A percentile compares a stretch with the other conserved stretches of the same genome.
These are phyloP conservation scores for Ligustrum vulgare DNA, from an alignment of 257 asterid species.

Conservation along the genomic window DNA sequence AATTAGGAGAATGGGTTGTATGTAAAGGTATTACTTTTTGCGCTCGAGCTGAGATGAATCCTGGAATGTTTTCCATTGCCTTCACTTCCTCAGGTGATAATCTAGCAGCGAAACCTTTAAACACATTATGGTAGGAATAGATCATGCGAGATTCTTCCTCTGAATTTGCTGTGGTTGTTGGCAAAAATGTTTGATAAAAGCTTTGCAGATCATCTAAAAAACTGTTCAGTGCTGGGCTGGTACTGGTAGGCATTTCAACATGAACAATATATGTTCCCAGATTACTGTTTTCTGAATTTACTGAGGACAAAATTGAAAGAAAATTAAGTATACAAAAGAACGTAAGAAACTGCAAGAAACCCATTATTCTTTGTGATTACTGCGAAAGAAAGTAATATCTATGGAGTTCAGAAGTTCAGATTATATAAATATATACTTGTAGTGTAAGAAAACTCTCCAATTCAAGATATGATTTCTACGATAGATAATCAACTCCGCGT, in stretches of 20 bases:
- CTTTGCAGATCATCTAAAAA: constrained; percentile 22
- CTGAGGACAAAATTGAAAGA: background rate
- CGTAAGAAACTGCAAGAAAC: constrained; percentile 1
- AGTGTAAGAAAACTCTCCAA: no score
- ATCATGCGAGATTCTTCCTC: constrained; percentile 26
- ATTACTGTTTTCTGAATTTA: constrained; percentile 2
- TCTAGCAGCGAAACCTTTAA: constrained; percentile 37
- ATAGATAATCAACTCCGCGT: no score
- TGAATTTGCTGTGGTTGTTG: background rate
- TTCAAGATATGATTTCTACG: no score
- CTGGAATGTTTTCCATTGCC: constrained; percentile 29
- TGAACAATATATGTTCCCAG: constrained; percentile 34
- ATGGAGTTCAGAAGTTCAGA: no score
- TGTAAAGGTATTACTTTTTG: constrained; percentile 26
- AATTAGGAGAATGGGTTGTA: constrained; percentile 48
- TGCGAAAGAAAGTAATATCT: background rate
- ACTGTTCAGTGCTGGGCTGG: background rate
- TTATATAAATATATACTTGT: no score
- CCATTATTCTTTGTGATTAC: background rate
- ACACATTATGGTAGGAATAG: constrained; percentile 38
- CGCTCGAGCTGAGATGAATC: constrained; percentile 36
- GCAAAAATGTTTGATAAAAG: constrained; percentile 40
- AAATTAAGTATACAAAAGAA: background rate
- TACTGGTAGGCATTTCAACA: constrained; percentile 24
- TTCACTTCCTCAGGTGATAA: constrained; percentile 26